phyloP scores from a whole-genome alignment of 1,284 basidiomycete species.

The Coriolopsis trogii region DNA sequence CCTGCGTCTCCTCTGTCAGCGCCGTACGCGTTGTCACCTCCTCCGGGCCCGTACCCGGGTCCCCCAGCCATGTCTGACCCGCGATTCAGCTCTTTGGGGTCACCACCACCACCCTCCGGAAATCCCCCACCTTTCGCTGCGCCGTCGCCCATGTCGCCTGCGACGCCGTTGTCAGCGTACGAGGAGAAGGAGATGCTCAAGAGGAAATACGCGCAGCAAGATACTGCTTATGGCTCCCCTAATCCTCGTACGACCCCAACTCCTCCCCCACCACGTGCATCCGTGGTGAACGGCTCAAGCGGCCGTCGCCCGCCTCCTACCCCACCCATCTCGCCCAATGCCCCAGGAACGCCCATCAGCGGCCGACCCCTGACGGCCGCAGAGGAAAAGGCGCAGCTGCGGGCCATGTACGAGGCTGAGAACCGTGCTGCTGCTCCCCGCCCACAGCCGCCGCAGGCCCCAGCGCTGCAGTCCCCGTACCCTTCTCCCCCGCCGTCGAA shows the following conservation, averaged over 20 bases:
- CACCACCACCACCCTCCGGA: constrained; percentile 4
- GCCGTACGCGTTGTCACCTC: constrained; percentile 17
- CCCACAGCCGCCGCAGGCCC: constrained; percentile 6
- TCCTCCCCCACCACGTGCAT: constrained; percentile 31
- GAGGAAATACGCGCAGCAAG: constrained; percentile 51
- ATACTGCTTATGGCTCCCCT: constrained; percentile 42
- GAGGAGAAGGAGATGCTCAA: constrained; percentile 60
- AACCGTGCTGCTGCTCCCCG: constrained; percentile 33
- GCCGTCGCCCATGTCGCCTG: constrained; percentile 14
- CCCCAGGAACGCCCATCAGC: constrained; percentile 27
- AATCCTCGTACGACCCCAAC: constrained; percentile 21
- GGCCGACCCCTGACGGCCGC: constrained; percentile 61
- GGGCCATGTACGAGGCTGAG: constrained; percentile 63
- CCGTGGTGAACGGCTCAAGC: constrained; percentile 10
- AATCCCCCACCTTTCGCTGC: constrained; percentile 24
- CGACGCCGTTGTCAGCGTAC: constrained; percentile 32
- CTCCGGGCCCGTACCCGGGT: constrained; percentile 14
- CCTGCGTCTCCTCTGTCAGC: constrained; percentile 4
- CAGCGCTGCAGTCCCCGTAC: constrained; percentile 13
- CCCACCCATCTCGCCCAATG: constrained; percentile 26
- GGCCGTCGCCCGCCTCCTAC: constrained; percentile 33
- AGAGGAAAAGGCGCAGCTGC: constrained; percentile 75
- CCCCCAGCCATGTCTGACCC: background rate
- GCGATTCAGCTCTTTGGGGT: constrained; percentile 1
- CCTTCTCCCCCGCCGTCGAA: constrained; percentile 23